Conservation (phyloP, 768 basidiomycete genomes). For the Coprinopsis cinerea region DNA sequence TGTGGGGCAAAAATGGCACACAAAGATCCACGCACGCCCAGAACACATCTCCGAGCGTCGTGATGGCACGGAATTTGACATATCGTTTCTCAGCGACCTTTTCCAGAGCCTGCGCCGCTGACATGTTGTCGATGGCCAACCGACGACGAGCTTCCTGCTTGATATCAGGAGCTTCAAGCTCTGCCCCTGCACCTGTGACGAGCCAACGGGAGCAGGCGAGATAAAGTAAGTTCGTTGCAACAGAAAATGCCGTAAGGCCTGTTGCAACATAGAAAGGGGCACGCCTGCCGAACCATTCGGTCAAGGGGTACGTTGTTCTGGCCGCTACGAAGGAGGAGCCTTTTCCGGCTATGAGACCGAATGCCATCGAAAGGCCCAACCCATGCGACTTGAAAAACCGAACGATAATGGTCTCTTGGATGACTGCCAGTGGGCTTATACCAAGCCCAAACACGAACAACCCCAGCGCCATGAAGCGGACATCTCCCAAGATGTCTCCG, state of each 20-base stretch:
- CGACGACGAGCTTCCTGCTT: conserved; percentile 47
- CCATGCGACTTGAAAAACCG: conserved; percentile 75
- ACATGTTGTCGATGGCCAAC: conserved; percentile 32
- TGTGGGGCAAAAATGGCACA: not conserved
- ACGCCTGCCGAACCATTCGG: conserved; percentile 56
- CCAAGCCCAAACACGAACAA: conserved; percentile 79
- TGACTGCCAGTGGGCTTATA: conserved; percentile 73
- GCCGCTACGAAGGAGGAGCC: conserved; percentile 72
- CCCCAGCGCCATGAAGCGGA: conserved; percentile 69
- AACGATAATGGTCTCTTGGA: conserved; percentile 81
- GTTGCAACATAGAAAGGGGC: conserved; percentile 74
- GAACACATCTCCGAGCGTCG: conserved; percentile 67
- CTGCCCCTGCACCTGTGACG: conserved; percentile 51
- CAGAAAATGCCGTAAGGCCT: conserved; percentile 56
- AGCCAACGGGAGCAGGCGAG: conserved; percentile 61
- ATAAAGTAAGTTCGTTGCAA: conserved; percentile 64
- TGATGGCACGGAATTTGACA: conserved; percentile 55
- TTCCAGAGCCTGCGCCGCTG: conserved; percentile 57
- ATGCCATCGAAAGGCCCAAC: conserved; percentile 69
- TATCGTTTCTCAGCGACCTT: conserved; percentile 60
- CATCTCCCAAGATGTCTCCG: conserved; percentile 53
- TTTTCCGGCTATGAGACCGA: conserved; percentile 82
- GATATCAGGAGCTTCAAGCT: conserved; percentile 60
- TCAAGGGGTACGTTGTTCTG: conserved; percentile 71
- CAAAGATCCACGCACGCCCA: conserved; percentile 55